Percentiles rank a stretch among this genome's conserved stretches.
Conservation (phyloP, 1,284 basidiomycete genomes). For the Athelia sp. region DNA sequence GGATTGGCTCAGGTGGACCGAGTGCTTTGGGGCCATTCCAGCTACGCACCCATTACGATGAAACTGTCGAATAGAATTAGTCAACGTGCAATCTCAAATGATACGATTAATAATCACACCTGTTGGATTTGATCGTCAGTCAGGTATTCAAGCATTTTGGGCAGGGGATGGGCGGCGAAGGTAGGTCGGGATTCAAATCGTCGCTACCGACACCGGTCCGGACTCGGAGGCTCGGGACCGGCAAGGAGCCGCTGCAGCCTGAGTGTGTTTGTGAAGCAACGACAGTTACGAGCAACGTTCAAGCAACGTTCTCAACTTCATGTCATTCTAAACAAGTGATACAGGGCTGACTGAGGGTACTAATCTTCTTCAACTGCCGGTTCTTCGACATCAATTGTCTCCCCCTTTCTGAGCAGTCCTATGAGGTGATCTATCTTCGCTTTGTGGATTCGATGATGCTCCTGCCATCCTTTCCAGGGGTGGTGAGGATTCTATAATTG, state of each 20-base stretch:
- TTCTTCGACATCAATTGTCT: conserved; percentile 36
- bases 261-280: neutral
- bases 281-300: no score
- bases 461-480: conserved; percentile 88
- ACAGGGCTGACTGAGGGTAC: no score
- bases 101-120: conserved; percentile 18
- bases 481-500: conserved; percentile 67
- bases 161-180: no score
- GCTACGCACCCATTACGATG: conserved; percentile 19
- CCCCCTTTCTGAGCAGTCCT: conserved; percentile 49
- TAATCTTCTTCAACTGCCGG: neutral
- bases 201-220: no score
- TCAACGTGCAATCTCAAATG: neutral
- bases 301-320: no score
- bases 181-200: no score
- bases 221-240: no score
- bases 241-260: neutral
- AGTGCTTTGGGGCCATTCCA: neutral
- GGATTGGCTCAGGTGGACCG: conserved; percentile 1
- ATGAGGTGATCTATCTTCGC: conserved; percentile 77
- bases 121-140: conserved; percentile 35
- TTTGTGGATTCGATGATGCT: conserved; percentile 81
- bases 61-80: conserved; percentile 8
- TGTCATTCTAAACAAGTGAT: no score
- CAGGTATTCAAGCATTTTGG: conserved; percentile 27